phyloP scores from a whole-genome alignment of 192 early-diverging fungal species.

The Entophlyctis helioformis region DNA sequence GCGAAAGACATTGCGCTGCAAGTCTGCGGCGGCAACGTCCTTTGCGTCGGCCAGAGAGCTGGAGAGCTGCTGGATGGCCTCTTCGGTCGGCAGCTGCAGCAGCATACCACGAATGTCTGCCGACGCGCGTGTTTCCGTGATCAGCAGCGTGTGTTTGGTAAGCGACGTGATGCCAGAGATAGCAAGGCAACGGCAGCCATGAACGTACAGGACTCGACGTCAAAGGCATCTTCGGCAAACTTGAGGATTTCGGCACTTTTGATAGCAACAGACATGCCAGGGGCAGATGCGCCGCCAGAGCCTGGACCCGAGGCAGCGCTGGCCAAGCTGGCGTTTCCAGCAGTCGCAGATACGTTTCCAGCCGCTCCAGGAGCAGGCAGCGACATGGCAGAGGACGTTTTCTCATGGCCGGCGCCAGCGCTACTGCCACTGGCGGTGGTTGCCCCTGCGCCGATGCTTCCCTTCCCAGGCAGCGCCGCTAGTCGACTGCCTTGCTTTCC shows the following conservation, averaged over 20 bases:
- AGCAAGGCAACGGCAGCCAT: neutral
- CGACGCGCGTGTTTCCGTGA: neutral
- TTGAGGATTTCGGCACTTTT: conserved; percentile 34
- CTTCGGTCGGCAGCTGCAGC: conserved; percentile 43
- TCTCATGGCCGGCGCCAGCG: too few species aligned
- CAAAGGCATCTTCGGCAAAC: conserved; percentile 40
- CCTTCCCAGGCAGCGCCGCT: too few species aligned
- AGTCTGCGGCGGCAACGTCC: conserved; percentile 51
- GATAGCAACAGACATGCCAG: too few species aligned
- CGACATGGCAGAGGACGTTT: too few species aligned
- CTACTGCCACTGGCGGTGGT: too few species aligned
- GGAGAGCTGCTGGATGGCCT: conserved; percentile 41
- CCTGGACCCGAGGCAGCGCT: too few species aligned
- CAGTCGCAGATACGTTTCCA: too few species aligned
- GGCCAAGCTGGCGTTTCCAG: too few species aligned
- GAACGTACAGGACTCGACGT: conserved; percentile 37
- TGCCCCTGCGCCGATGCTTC: too few species aligned
- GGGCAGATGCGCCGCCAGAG: too few species aligned
- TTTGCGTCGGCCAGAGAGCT: conserved; percentile 50
- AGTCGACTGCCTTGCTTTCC: too few species aligned
- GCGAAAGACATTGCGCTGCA: conserved; percentile 71
- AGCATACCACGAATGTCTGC: conserved; percentile 42
- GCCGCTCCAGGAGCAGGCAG: too few species aligned
- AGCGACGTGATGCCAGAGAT: neutral
- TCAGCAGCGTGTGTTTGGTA: neutral